phyloP scores from a whole-genome alignment of 116 monocot species.

The Thalassia testudinum region DNA sequence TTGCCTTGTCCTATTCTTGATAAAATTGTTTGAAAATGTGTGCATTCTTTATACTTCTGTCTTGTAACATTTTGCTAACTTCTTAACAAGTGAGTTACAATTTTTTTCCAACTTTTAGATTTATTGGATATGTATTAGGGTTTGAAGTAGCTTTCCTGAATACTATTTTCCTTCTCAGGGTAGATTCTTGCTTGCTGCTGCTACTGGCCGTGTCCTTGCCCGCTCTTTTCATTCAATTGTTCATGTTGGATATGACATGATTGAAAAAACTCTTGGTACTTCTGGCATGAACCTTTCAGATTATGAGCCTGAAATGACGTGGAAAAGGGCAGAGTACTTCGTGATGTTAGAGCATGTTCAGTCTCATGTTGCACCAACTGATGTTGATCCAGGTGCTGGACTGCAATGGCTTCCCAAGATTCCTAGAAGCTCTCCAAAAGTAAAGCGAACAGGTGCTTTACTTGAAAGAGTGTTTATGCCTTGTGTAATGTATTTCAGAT shows the following conservation, averaged over 20 bases:
- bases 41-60: too few relatives aligned
- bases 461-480: conserved; percentile 99
- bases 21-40: too few relatives aligned
- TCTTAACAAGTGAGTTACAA: too few relatives aligned
- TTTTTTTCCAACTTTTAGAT: too few relatives aligned
- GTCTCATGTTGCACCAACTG: conserved; percentile 99
- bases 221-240: conserved; percentile 97
- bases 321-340: conserved; percentile 81
- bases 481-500: conserved; percentile 94
- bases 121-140: too few relatives aligned
- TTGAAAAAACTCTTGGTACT: conserved; percentile 69
- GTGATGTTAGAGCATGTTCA: conserved; percentile 96
- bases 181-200: conserved; percentile 97
- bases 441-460: conserved; percentile 93
- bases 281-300: conserved; percentile 41
- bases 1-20: too few relatives aligned
- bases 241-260: conserved; percentile 91
- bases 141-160: too few relatives aligned
- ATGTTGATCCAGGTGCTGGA: conserved; percentile 99
- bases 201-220: conserved; percentile 87
- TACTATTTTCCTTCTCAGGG: conserved; percentile 33
- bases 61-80: too few relatives aligned
- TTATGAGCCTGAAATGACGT: conserved; percentile 75
- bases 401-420: conserved; percentile 96
- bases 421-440: conserved; percentile 69